phyloP scores from a whole-genome alignment of 2,329 filamentous ascomycete genomes.

The Neonectria magnoliae region DNA sequence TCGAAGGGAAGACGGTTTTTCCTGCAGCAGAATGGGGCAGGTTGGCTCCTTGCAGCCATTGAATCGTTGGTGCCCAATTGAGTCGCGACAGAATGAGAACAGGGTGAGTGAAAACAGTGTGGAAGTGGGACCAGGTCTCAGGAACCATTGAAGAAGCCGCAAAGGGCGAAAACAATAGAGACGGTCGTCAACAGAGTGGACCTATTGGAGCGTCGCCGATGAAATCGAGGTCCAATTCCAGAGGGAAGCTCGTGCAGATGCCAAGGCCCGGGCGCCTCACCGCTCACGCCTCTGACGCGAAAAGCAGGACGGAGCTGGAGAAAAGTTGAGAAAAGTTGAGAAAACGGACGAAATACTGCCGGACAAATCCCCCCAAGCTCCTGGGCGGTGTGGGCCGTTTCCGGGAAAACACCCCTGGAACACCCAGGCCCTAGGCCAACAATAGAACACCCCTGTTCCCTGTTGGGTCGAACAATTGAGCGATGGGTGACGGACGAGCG shows the following conservation, averaged over 20 bases:
- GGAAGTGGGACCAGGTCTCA: no score
- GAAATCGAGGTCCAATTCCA: neutral
- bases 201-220: no score
- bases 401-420: neutral
- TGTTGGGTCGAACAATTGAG: neutral
- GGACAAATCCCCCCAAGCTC: slow-evolving; percentile 24
- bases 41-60: neutral
- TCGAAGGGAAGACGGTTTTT: neutral
- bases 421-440: neutral
- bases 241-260: neutral
- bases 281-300: slow-evolving; percentile 12
- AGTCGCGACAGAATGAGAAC: neutral
- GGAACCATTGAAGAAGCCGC: no score
- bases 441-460: neutral
- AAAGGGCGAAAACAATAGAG: neutral
- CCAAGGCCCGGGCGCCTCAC: slow-evolving; percentile 1
- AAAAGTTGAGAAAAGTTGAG: no score
- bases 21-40: neutral
- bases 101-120: no score
- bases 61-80: neutral
- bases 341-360: slow-evolving; percentile 20
- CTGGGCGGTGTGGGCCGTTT: slow-evolving; percentile 19
- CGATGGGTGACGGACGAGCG: neutral
- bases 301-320: neutral
- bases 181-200: no score